Evolutionary conservation across 2,329 filamentous ascomycete species (phyloP).

Genomic region (Torrubiellomyces zombiae): DNA sequence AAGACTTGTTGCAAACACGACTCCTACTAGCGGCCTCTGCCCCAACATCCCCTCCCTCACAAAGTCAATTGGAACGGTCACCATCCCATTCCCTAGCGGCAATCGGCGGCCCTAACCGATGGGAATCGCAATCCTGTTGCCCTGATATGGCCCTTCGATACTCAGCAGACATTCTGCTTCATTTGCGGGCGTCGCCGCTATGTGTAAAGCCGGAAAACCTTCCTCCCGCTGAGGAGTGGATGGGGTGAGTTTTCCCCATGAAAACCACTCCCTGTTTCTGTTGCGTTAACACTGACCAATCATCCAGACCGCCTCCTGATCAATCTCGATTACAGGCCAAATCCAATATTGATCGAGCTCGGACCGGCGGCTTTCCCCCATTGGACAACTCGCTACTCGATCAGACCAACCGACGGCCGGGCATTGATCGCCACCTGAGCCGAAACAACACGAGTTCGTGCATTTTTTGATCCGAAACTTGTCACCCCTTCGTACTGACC

Average conservation of each 20-base stretch:
- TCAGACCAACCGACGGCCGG: constrained; percentile 32
- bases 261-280: too few relatives aligned
- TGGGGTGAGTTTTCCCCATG: constrained; percentile 55
- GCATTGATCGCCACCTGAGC: constrained; percentile 34
- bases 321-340: constrained; percentile 28
- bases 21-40: too few relatives aligned
- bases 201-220: constrained; percentile 64
- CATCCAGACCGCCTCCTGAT: constrained; percentile 26
- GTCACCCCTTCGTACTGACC: constrained; percentile 3
- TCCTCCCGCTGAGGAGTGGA: constrained; percentile 84
- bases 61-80: too few relatives aligned
- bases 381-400: constrained; percentile 28
- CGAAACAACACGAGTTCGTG: constrained; percentile 40
- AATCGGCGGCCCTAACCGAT: constrained; percentile 14
- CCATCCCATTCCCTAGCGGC: constrained; percentile 5
- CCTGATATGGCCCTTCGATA: constrained; percentile 47
- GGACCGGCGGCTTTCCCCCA: constrained; percentile 28
- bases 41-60: too few relatives aligned
- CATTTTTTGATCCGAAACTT: constrained; percentile 1
- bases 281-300: constrained; percentile 3
- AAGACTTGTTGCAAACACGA: too few relatives aligned
- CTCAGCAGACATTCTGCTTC: constrained; percentile 56
- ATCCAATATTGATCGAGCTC: constrained; percentile 24
- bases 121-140: constrained; percentile 18
- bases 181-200: constrained; percentile 65